Conservation (phyloP, 192 early-diverging fungal genomes). For the Pilaira anomala region DNA sequence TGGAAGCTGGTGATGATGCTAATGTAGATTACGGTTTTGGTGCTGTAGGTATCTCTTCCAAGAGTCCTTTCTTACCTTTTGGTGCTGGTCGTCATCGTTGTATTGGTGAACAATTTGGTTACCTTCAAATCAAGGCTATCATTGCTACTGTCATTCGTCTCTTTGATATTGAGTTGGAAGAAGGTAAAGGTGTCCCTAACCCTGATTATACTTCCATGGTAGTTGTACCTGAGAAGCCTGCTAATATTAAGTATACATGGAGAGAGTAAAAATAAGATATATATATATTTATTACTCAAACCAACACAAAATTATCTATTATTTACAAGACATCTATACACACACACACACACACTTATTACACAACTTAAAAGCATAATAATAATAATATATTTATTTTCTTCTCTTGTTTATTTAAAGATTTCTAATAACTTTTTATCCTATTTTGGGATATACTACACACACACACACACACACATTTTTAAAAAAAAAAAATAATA, state of each 20-base stretch:
- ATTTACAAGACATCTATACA: too few species aligned
- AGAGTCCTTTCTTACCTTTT: constrained; percentile 89
- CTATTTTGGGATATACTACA: too few species aligned
- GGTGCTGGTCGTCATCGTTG: constrained; percentile 97
- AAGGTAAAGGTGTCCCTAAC: constrained; percentile 72
- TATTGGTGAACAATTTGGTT: constrained; percentile 97
- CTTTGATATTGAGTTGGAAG: constrained; percentile 66
- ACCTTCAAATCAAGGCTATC: constrained; percentile 94
- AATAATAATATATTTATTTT: too few species aligned
- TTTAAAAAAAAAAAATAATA: background rate
- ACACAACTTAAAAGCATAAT: too few species aligned
- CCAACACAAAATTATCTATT: too few species aligned
- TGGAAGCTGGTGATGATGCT: constrained; percentile 46
- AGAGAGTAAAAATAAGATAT: constrained; percentile 22
- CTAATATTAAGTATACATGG: constrained; percentile 48
- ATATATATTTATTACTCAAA: background rate
- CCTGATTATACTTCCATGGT: constrained; percentile 91
- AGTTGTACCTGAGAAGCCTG: constrained; percentile 76
- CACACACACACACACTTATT: too few species aligned
- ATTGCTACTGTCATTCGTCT: constrained; percentile 76
- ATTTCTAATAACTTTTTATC: background rate
- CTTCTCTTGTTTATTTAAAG: too few species aligned
- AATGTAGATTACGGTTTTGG: constrained; percentile 78
- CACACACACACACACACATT: too few species aligned
- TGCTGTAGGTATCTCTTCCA: constrained; percentile 61